Evolutionary conservation across 257 asterid species (phyloP).

Genomic region (Jacaranda copaia): DNA sequence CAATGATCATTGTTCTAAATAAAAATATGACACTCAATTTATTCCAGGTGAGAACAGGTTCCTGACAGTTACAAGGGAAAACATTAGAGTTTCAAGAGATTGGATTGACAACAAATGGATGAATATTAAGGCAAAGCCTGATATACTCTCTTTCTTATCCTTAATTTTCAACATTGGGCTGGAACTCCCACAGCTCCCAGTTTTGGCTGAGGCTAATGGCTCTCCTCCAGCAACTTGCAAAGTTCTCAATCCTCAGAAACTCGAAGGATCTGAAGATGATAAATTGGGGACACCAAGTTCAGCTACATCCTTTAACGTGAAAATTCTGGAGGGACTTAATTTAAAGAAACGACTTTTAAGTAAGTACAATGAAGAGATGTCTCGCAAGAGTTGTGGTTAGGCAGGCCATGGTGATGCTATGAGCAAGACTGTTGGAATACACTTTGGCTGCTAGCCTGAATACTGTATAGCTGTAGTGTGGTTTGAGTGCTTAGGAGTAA

Average conservation of each 20-base stretch:
- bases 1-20: no score
- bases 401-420: neutral
- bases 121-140: conserved; percentile 42
- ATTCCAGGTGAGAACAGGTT: conserved; percentile 51
- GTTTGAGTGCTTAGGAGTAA: neutral
- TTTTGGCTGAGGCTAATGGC: conserved; percentile 18
- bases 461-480: neutral
- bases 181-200: conserved; percentile 4
- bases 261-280: conserved; percentile 27
- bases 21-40: neutral
- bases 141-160: conserved; percentile 48
- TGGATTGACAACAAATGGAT: conserved; percentile 59
- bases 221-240: conserved; percentile 20
- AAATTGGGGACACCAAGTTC: conserved; percentile 13
- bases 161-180: conserved; percentile 22
- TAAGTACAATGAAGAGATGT: conserved; percentile 24
- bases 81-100: conserved; percentile 60
- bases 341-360: conserved; percentile 24
- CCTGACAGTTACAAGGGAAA: conserved; percentile 39
- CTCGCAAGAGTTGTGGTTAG: neutral
- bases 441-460: neutral
- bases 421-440: neutral
- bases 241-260: conserved; percentile 21
- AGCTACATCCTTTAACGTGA: neutral
- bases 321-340: neutral